Percentiles rank a stretch among this genome's conserved stretches.
Evolutionary conservation across 768 basidiomycete genomes (phyloP).

Genomic region (Agaricus sinodeliciosus): DNA sequence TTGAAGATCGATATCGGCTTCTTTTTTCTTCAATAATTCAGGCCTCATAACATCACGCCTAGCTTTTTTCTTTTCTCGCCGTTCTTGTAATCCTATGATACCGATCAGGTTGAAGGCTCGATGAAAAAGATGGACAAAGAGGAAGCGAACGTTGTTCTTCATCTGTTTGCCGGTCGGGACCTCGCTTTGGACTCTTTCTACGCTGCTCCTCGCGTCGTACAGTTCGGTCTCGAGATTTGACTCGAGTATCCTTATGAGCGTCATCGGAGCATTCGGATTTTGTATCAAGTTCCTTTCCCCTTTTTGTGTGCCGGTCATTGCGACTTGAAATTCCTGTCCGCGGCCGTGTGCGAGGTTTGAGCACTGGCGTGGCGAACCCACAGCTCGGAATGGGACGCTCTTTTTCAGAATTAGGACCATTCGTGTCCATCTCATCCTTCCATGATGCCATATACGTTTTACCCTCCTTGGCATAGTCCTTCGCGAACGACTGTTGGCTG

Average conservation of each 20-base stretch:
- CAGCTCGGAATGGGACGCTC: constrained; percentile 11
- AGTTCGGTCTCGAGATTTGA: not conserved
- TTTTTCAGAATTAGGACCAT: not conserved
- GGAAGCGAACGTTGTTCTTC: constrained; percentile 18
- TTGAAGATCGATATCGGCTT: constrained; percentile 11
- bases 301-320: not conserved
- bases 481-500: constrained; percentile 39
- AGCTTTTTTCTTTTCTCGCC: constrained; percentile 55
- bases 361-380: constrained; percentile 49
- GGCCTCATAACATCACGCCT: constrained; percentile 50
- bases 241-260: not conserved
- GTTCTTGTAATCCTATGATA: constrained; percentile 50
- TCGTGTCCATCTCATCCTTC: constrained; percentile 11
- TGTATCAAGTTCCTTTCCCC: not conserved
- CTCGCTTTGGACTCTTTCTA: not conserved
- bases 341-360: constrained; percentile 35
- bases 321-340: not conserved
- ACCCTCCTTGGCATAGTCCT: constrained; percentile 37
- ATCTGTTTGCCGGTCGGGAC: constrained; percentile 14
- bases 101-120: not conserved
- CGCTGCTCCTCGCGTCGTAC: not conserved
- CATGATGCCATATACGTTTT: constrained; percentile 24
- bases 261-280: not conserved
- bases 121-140: not conserved
- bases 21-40: constrained; percentile 12